Evolutionary conservation across 2,329 filamentous ascomycete genomes (phyloP), one percentile per base, ranked within the genome.

Genomic region (Colletotrichum tanaceti): DNA sequence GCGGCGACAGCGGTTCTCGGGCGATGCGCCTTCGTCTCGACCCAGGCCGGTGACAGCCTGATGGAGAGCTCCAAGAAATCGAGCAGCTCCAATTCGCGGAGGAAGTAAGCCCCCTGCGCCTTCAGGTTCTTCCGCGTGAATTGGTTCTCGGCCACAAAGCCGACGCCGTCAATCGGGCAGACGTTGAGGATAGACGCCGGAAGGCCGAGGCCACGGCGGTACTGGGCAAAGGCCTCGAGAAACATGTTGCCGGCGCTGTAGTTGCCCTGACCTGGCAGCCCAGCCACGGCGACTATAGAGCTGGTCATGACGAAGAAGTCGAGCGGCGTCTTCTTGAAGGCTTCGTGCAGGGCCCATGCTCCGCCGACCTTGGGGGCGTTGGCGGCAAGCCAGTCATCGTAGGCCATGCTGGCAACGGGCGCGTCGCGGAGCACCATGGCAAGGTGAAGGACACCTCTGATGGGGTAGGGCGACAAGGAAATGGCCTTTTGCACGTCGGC

Each of bases 241-340:
- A 79, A 84, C 7, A 76, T 75, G 72, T 81, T 84, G 20, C 77
- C 79, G 0, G 79, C 77, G 6, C 76, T 72, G 69, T 85, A 81
- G 70, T 79, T 83, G 52, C 76, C 75, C 67, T 83, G 82, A 0
- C 74, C 77, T 1, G 73, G 64, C 39, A 77, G 74, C n/a, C 78
- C 80, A 4, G 79, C 66, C 18, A 79, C 71, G n/a, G 74, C 77
- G 0, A 74, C 73, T 10, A 79, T 66, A 0, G 81, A 83, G 6
- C 72, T 74, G 32, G 75, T 72, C 16, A 79, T 63, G 24, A 76
- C 63, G 57, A 83, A 81, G 71, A 84, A 81, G 68, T 80, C 77
- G 0, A 80, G 72, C 1, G 71, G 58, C 7, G 7, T 16, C 24
- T 49, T 1, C 72, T 55, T 2, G 10, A 2, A 0, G 59, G 53